Conservation (phyloP, 345 rosid genomes). For the Pistacia vera region DNA sequence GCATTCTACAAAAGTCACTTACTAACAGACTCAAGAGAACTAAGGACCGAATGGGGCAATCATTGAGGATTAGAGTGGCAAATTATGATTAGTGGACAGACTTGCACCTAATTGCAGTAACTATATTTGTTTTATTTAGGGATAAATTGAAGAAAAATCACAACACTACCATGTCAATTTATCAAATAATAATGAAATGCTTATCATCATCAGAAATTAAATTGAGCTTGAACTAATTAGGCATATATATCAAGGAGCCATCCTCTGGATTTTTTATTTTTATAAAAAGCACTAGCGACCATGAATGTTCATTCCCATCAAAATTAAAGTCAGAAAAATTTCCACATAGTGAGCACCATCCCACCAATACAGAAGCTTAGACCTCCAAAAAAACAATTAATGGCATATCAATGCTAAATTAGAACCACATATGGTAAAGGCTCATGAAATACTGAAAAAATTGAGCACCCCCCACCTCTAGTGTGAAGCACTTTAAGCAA, state of each 20-base stretch:
- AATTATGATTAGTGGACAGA: neutral
- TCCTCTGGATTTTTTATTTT: neutral
- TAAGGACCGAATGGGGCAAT: neutral
- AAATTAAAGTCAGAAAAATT: neutral
- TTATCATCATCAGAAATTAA: neutral
- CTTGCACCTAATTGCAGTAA: neutral
- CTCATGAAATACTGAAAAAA: neutral
- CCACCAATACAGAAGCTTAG: neutral
- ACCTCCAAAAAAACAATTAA: neutral
- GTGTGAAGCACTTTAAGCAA: constrained; percentile 76
- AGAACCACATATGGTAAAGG: neutral
- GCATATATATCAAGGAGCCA: neutral
- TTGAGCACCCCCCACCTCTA: constrained; percentile 45
- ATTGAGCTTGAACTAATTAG: neutral
- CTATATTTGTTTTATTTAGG: neutral
- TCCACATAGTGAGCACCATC: neutral
- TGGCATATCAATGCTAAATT: neutral
- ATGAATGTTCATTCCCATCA: neutral
- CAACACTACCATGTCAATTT: neutral
- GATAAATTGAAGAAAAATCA: neutral
- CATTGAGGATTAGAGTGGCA: neutral
- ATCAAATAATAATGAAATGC: neutral
- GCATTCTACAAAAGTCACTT: too few species aligned
- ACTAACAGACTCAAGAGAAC: neutral
- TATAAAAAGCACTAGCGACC: neutral